Percentiles rank a stretch among this genome's conserved stretches.
Conservation (phyloP, 371 early-diverging fungal genomes). For the Lichtheimia ornata region DNA sequence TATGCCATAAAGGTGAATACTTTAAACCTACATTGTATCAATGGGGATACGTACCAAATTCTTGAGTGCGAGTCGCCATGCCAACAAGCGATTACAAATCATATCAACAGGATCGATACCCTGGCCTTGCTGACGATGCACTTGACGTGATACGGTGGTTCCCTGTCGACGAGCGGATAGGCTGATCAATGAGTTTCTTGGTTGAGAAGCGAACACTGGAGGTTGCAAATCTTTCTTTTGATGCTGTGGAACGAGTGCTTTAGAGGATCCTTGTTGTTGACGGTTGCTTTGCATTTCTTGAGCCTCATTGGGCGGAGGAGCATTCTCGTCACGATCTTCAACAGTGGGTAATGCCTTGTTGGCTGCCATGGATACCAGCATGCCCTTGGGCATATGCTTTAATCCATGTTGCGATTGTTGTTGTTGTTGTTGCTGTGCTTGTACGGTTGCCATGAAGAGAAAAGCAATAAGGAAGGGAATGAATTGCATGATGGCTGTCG, state of each 20-base stretch:
- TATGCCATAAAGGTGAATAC: neutral
- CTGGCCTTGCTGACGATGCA: constrained; percentile 37
- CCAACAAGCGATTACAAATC: constrained; percentile 27
- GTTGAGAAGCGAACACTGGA: constrained; percentile 35
- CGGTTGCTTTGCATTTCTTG: constrained; percentile 8
- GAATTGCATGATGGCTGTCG: neutral
- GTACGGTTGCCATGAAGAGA: constrained; percentile 1
- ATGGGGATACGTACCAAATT: constrained; percentile 23
- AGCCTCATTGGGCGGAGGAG: neutral
- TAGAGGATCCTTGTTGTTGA: neutral
- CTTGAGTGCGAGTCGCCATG: constrained; percentile 43
- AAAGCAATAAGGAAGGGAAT: constrained; percentile 3
- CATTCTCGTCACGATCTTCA: constrained; percentile 8
- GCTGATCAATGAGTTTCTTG: constrained; percentile 14
- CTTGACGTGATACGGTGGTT: constrained; percentile 26
- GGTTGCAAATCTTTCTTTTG: constrained; percentile 14
- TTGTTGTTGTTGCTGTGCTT: neutral
- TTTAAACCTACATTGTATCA: neutral
- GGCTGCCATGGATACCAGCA: constrained; percentile 21
- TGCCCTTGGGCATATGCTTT: constrained; percentile 43
- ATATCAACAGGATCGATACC: constrained; percentile 46
- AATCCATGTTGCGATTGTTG: constrained; percentile 20
- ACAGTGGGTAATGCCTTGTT: constrained; percentile 9
- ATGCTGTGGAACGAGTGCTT: neutral
- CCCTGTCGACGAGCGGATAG: constrained; percentile 15